Conservation (phyloP, 768 basidiomycete genomes). For the Calocybe cyanea region DNA sequence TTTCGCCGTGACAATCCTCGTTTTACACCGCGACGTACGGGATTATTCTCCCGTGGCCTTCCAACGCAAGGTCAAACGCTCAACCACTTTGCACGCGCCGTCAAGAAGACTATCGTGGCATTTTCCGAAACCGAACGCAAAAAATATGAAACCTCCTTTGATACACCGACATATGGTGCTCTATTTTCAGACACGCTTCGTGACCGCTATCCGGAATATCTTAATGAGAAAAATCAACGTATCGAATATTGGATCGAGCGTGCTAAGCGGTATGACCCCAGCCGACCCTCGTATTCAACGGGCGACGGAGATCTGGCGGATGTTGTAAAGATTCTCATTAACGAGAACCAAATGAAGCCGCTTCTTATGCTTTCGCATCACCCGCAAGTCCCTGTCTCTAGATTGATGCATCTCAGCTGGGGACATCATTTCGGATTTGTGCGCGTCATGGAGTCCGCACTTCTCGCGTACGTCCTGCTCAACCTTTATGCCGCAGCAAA, state of each 20-base stretch:
- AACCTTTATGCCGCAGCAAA: slow-evolving; percentile 30
- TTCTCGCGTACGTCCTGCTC: slow-evolving; percentile 32
- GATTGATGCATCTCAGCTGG: slow-evolving; percentile 23
- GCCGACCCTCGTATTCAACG: neutral
- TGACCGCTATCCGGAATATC: slow-evolving; percentile 2
- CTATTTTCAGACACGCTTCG: slow-evolving; percentile 6
- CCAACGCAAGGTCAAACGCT: slow-evolving; percentile 3
- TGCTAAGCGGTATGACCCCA: neutral
- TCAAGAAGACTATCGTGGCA: slow-evolving; percentile 1
- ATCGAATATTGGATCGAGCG: slow-evolving; percentile 3
- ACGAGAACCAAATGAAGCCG: slow-evolving; percentile 26
- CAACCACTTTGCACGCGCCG: slow-evolving; percentile 4
- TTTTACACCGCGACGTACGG: slow-evolving; percentile 3
- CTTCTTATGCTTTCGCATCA: slow-evolving; percentile 35
- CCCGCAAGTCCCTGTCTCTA: slow-evolving; percentile 23
- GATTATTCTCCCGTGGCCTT: slow-evolving; percentile 1
- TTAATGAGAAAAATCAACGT: slow-evolving; percentile 1
- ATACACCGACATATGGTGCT: neutral
- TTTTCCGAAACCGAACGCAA: slow-evolving; percentile 11
- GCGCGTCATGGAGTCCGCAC: slow-evolving; percentile 24
- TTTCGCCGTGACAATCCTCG: slow-evolving; percentile 2
- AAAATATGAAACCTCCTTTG: slow-evolving; percentile 4
- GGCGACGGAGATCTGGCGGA: slow-evolving; percentile 27
- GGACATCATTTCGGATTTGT: slow-evolving; percentile 31
- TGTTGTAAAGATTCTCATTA: slow-evolving; percentile 32